Conservation (phyloP, 208 protist species). For the Trypanosoma melophagium region DNA sequence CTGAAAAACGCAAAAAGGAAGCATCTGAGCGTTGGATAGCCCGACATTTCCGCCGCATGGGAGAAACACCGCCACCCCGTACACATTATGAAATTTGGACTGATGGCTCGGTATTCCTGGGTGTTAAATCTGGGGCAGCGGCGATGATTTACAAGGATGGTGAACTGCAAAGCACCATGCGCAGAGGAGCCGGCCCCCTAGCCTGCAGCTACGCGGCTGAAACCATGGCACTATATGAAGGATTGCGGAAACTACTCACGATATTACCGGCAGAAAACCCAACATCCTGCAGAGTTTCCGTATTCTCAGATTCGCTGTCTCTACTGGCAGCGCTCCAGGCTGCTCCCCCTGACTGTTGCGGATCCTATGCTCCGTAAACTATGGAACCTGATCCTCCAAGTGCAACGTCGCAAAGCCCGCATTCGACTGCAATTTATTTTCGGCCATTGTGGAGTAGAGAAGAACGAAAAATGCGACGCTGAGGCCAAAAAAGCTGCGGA, state of each 20-base stretch:
- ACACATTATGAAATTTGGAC: conserved; percentile 26
- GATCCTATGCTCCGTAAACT: background rate
- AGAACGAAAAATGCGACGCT: conserved; percentile 2
- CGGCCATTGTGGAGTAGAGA: background rate
- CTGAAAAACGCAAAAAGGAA: background rate
- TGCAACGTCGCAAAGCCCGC: background rate
- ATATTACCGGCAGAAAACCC: background rate
- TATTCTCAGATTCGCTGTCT: background rate
- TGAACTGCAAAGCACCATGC: background rate
- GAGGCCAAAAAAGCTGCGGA: background rate
- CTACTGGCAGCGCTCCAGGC: background rate
- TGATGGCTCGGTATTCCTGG: conserved; percentile 20
- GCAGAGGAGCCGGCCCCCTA: conserved; percentile 3
- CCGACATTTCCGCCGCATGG: background rate
- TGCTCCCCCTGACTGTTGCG: background rate
- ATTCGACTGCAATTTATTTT: background rate
- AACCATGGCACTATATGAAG: conserved; percentile 18
- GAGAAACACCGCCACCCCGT: background rate
- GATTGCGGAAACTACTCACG: background rate
- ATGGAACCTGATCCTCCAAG: background rate
- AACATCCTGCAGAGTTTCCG: background rate
- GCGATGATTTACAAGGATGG: conserved; percentile 19
- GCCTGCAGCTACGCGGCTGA: conserved; percentile 30
- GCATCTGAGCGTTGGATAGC: conserved; percentile 9
- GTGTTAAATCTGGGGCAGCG: conserved; percentile 17